phyloP scores from a whole-genome alignment of 1,284 basidiomycete species.

The Ganoderma sp. region DNA sequence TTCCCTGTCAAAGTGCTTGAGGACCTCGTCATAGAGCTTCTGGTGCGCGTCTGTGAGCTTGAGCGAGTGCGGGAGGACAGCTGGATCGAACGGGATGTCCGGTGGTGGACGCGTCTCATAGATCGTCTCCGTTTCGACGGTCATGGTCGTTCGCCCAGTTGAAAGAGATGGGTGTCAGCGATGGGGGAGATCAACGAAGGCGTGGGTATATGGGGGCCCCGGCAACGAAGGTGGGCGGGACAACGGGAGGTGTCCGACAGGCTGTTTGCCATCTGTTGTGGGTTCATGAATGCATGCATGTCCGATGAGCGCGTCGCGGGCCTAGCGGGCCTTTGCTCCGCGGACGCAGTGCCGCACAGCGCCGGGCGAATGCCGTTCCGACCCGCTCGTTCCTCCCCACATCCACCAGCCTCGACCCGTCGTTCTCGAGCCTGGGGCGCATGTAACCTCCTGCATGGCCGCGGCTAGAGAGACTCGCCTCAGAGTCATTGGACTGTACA shows the following conservation, averaged over 20 bases:
- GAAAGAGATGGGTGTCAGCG: not conserved
- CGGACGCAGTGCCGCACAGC: not conserved
- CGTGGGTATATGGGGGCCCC: not conserved
- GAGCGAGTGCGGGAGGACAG: conserved; percentile 26
- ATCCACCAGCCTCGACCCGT: not conserved
- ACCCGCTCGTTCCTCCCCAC: not conserved
- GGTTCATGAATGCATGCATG: not conserved
- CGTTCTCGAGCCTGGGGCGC: not conserved
- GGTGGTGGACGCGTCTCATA: conserved; percentile 31
- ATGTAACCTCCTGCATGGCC: conserved; percentile 38
- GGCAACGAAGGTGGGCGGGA: not conserved
- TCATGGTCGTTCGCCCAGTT: conserved; percentile 2
- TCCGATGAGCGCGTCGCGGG: conserved; percentile 1
- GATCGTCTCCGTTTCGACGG: conserved; percentile 18
- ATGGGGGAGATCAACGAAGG: not conserved
- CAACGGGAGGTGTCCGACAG: not conserved
- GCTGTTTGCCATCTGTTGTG: not conserved
- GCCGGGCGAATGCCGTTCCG: not conserved
- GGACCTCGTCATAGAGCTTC: conserved; percentile 58
- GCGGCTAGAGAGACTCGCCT: conserved; percentile 48
- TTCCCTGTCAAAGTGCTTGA: conserved; percentile 60
- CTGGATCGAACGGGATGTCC: conserved; percentile 28
- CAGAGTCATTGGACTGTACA: conserved; percentile 74
- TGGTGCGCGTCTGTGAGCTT: conserved; percentile 54
- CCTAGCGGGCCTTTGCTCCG: not conserved